Percentiles rank a stretch among this genome's conserved stretches.
Conservation (phyloP, 129 eudicot species). For the Flaveria sonorensis region DNA sequence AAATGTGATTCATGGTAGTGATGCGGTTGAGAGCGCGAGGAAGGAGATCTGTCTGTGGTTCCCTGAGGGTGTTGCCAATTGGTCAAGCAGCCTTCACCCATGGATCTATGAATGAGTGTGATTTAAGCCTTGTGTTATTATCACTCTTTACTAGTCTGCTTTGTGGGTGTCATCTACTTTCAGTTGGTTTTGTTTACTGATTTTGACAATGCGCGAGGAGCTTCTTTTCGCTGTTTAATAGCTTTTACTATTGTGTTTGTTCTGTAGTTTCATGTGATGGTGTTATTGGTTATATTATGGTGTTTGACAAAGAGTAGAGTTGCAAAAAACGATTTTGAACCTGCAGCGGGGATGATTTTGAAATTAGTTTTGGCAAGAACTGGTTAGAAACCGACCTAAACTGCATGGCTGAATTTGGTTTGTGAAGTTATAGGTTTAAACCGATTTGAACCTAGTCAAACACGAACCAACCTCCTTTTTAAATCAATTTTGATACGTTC, state of each 20-base stretch:
- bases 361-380: too few relatives aligned
- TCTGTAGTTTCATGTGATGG: neutral
- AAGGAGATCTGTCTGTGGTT: conserved; percentile 95
- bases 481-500: too few relatives aligned
- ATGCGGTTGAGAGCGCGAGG: conserved; percentile 89
- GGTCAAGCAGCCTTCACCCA: conserved; percentile 82
- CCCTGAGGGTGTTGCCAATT: conserved; percentile 78
- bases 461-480: too few relatives aligned
- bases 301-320: too few relatives aligned
- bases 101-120: conserved; percentile 78
- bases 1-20: conserved; percentile 96
- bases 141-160: conserved; percentile 6
- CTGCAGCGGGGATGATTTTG: too few relatives aligned
- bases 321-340: too few relatives aligned
- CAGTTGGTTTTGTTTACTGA: conserved; percentile 25
- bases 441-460: too few relatives aligned
- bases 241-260: neutral
- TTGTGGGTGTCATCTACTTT: conserved; percentile 35
- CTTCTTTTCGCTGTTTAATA: conserved; percentile 11
- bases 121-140: neutral
- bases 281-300: too few relatives aligned
- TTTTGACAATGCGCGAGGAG: neutral
- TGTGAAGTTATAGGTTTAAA: too few relatives aligned
- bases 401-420: too few relatives aligned
- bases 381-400: too few relatives aligned